Evolutionary conservation across 73 alveolate genomes (phyloP).

Genomic region (Urostyla sp.): DNA sequence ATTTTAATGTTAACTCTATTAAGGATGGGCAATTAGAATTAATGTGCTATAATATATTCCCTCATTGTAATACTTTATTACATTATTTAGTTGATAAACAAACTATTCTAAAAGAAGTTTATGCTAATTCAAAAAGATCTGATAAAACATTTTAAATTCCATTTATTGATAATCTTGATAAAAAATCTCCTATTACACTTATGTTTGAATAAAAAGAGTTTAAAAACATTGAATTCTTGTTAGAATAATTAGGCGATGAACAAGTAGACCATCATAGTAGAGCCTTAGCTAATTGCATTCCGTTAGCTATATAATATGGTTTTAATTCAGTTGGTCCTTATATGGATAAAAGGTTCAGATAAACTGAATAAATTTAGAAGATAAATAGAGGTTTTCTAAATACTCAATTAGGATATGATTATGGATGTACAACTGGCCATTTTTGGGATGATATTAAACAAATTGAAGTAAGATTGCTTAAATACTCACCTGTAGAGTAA

Average conservation of each 20-base stretch:
- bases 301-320: slow-evolving; percentile 2
- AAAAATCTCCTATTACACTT: slow-evolving; percentile 29
- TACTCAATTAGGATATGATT: slow-evolving; percentile 11
- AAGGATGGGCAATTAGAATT: not conserved
- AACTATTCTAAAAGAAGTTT: not conserved
- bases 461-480: slow-evolving; percentile 25
- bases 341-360: slow-evolving; percentile 26
- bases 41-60: slow-evolving; percentile 29
- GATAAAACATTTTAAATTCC: slow-evolving; percentile 25
- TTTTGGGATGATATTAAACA: slow-evolving; percentile 25
- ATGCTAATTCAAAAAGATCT: not conserved
- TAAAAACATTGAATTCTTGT: slow-evolving; percentile 27
- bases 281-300: slow-evolving; percentile 27
- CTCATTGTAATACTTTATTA: slow-evolving; percentile 27
- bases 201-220: slow-evolving; percentile 1
- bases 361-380: slow-evolving; percentile 32
- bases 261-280: slow-evolving; percentile 37
- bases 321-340: slow-evolving; percentile 4
- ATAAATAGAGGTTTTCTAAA: slow-evolving; percentile 26
- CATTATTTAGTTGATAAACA: slow-evolving; percentile 8
- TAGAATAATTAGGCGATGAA: slow-evolving; percentile 2
- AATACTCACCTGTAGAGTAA: slow-evolving; percentile 4
- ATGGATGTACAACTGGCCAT: slow-evolving; percentile 11
- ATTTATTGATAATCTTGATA: slow-evolving; percentile 6
- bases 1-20: not conserved